Base-by-base conservation (phyloP, 192 early-diverging fungal species). In the Entomortierella parvispora region DNA sequence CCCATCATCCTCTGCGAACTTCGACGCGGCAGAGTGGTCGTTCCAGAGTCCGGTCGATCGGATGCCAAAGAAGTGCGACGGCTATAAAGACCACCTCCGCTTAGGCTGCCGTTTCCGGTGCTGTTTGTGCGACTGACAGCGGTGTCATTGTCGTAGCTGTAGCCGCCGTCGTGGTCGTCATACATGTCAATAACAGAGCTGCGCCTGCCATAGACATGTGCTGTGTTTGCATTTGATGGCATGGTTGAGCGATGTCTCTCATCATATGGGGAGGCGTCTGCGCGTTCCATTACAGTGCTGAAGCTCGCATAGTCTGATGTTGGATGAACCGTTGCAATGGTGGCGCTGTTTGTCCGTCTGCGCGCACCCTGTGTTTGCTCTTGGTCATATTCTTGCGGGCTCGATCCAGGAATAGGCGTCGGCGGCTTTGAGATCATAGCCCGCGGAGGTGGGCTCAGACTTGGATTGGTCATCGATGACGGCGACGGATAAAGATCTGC, bases 211-310 rank as follows among this genome's bases (percentile, higher is more conserved):
- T 40, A 26, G 26, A 11, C 17, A 34, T n/a, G 9, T 26, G n/a
- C n/a, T n/a, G 28, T 18, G 54, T 2, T 37, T 56, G 28, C 47
- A 32, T n/a, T n/a, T n/a, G 33, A 23, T 26, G 61, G 49, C 29
- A 63, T 40, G 48, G 61, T 18, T 11, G 32, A 34, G 4, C 34
- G 10, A n/a, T 42, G 20, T 28, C 43, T 26, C 2, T 43, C 50
- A n/a, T 56, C 71, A 22, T 48, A 48, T 20, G 60, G 40, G 31
- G 64, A 5, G 17, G 65, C 65, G 20, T 77, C 74, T 34, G 74
- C 74, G 7, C 66, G 65, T 28, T 77, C 74, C 74, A 77, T 77
- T 22, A 77, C 48, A 25, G 65, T 68, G 9, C 74, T 65, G 47
- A 77, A 77, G n/a, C 74, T 77, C 20, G 65, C 74, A 56, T 68